Conservation (phyloP, 495 filamentous ascomycete genomes). For the Lophium mytilinum region DNA sequence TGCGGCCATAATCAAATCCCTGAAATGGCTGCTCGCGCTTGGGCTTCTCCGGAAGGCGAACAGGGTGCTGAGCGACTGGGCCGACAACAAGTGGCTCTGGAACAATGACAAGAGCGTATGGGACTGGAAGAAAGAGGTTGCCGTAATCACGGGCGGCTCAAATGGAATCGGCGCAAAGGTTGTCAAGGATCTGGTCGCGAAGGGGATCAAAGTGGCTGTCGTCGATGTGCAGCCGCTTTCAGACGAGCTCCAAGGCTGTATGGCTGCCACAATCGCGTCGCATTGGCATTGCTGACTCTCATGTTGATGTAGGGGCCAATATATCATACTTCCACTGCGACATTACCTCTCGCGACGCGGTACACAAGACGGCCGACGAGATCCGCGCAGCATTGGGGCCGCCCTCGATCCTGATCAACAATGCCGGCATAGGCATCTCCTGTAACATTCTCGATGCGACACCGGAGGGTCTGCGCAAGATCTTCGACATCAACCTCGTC, state of each 20-base stretch:
- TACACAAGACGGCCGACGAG: slow-evolving; percentile 38
- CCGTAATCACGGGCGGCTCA: slow-evolving; percentile 51
- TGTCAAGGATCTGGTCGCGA: slow-evolving; percentile 39
- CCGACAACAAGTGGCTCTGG: slow-evolving; percentile 44
- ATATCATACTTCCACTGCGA: slow-evolving; percentile 43
- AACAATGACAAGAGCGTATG: slow-evolving; percentile 33
- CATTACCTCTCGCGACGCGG: slow-evolving; percentile 42
- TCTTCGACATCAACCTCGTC: slow-evolving; percentile 54
- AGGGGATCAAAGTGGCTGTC: slow-evolving; percentile 44
- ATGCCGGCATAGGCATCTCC: slow-evolving; percentile 44
- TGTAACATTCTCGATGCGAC: slow-evolving; percentile 42
- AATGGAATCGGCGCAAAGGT: slow-evolving; percentile 50
- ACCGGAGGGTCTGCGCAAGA: slow-evolving; percentile 40
- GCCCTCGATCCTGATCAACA: slow-evolving; percentile 53
- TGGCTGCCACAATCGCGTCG: neutral
- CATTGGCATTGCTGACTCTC: neutral
- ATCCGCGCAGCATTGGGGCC: slow-evolving; percentile 43
- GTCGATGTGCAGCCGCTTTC: slow-evolving; percentile 23
- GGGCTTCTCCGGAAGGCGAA: slow-evolving; percentile 39
- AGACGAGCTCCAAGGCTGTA: slow-evolving; percentile 8
- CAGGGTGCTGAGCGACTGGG: slow-evolving; percentile 35
- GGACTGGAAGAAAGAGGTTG: slow-evolving; percentile 42
- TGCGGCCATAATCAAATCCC: slow-evolving; percentile 18
- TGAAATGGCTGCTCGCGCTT: slow-evolving; percentile 13
- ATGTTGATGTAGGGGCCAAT: slow-evolving; percentile 18